Percentiles rank a stretch among this genome's conserved stretches.
phyloP scores from a whole-genome alignment of 371 early-diverging fungal genomes.

The Capniomyces stellatus region DNA sequence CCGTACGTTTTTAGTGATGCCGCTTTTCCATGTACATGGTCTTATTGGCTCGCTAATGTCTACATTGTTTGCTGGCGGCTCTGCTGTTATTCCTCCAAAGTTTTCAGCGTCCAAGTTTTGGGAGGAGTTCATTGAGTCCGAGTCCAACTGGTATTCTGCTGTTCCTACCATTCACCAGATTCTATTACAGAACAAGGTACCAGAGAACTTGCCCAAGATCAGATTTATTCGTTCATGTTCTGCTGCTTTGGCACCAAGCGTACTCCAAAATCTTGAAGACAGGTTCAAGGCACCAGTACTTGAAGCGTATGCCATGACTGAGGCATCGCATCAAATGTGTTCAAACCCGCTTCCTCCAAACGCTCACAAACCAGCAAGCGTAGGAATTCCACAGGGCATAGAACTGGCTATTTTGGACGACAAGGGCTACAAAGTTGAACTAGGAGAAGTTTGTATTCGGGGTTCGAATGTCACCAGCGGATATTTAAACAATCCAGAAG shows the following conservation, averaged over 20 bases:
- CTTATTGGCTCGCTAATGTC: constrained; percentile 59
- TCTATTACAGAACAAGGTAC: constrained; percentile 35
- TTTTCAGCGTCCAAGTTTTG: constrained; percentile 69
- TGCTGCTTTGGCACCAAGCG: constrained; percentile 57
- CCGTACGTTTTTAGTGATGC: constrained; percentile 63
- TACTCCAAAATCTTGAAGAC: constrained; percentile 45
- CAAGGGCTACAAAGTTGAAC: constrained; percentile 7
- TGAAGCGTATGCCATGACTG: constrained; percentile 86
- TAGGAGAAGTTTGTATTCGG: constrained; percentile 70
- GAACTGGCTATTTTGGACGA: constrained; percentile 47
- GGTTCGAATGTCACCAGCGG: constrained; percentile 62
- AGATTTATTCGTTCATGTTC: constrained; percentile 78
- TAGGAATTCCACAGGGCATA: constrained; percentile 67
- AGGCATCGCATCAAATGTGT: constrained; percentile 78
- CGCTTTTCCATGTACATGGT: constrained; percentile 85
- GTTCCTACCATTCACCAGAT: constrained; percentile 81
- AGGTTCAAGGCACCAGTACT: constrained; percentile 58
- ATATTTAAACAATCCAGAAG: constrained; percentile 61
- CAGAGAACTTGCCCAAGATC: constrained; percentile 28
- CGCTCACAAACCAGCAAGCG: constrained; percentile 57
- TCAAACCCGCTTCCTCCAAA: constrained; percentile 65
- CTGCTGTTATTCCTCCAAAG: constrained; percentile 55
- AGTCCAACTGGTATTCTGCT: constrained; percentile 63
- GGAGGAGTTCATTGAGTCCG: constrained; percentile 39
- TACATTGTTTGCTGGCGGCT: constrained; percentile 54